A percentile compares a stretch with the other conserved stretches of the same genome.
Conservation (phyloP, 257 asterid species). For the Craterostigma plantagineum region DNA sequence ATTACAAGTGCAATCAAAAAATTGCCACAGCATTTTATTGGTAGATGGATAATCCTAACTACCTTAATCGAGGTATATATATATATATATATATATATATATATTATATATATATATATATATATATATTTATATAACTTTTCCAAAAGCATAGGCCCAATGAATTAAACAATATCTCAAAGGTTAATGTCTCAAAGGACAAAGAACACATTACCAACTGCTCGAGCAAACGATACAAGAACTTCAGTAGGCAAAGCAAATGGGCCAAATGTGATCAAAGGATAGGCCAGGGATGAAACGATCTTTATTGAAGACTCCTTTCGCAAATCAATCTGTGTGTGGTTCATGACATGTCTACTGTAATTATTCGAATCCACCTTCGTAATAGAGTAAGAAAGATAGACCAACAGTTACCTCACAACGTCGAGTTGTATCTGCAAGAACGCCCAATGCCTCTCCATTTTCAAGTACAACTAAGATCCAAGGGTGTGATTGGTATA, state of each 20-base stretch:
- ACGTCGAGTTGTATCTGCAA: conserved; percentile 84
- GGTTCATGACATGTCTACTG: conserved; percentile 10
- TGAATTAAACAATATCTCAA: background rate
- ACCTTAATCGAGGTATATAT: no score
- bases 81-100: no score
- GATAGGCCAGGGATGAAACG: conserved; percentile 44
- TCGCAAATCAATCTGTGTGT: conserved; percentile 76
- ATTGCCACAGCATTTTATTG: no score
- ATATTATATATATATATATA: no score
- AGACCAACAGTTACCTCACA: conserved; percentile 44
- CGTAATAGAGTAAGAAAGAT: conserved; percentile 4
- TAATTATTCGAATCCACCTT: conserved; percentile 4
- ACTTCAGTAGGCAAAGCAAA: conserved; percentile 81
- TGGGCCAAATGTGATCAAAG: conserved; percentile 80
- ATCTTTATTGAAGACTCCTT: conserved; percentile 44
- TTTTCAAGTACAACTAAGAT: conserved; percentile 71
- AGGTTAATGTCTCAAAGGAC: conserved; percentile 1
- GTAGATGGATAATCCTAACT: no score
- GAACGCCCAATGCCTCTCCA: conserved; percentile 83
- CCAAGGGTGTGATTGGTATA: conserved; percentile 99
- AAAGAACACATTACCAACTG: conserved; percentile 49
- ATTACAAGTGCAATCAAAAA: no score
- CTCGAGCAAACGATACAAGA: conserved; percentile 55
- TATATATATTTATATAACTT: no score
- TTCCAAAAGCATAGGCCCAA: background rate